Conservation (phyloP, 805 yeast species). For the Metschnikowia drakensbergensis region DNA sequence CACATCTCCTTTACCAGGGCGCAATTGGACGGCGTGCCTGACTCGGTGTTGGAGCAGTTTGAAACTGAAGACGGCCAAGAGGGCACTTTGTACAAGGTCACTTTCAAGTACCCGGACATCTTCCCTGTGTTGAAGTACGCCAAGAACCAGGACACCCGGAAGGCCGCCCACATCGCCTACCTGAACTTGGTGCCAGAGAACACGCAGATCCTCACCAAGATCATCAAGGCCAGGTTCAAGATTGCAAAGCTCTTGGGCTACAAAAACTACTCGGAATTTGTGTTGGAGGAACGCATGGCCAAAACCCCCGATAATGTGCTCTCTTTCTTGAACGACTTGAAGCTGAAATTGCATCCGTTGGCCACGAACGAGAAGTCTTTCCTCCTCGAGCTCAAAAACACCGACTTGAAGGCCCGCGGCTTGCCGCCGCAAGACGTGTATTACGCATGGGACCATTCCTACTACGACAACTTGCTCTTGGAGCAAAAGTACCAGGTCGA, state of each 20-base stretch:
- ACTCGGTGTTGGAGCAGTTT: constrained; percentile 55
- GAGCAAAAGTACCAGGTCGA: constrained; percentile 72
- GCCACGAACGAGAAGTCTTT: constrained; percentile 52
- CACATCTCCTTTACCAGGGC: constrained; percentile 55
- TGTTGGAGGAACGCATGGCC: constrained; percentile 79
- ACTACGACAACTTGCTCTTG: constrained; percentile 59
- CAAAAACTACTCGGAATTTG: constrained; percentile 62
- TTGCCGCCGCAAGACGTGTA: constrained; percentile 34
- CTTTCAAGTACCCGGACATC: constrained; percentile 78
- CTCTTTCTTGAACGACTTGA: constrained; percentile 60
- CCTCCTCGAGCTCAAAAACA: constrained; percentile 49
- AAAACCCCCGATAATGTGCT: constrained; percentile 58
- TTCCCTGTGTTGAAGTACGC: constrained; percentile 78
- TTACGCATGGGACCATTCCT: constrained; percentile 74
- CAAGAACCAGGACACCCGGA: constrained; percentile 58
- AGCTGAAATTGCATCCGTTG: constrained; percentile 52
- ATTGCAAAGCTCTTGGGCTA: constrained; percentile 66
- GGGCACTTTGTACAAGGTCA: constrained; percentile 51
- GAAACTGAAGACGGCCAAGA: constrained; percentile 46
- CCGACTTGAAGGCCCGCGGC: constrained; percentile 47
- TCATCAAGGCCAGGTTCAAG: constrained; percentile 58
- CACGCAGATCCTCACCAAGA: constrained; percentile 54
- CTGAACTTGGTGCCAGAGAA: constrained; percentile 63
- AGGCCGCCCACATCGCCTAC: constrained; percentile 59
- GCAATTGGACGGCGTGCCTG: constrained; percentile 73